Evolutionary conservation across 495 filamentous ascomycete genomes (phyloP).

Genomic region (Talaromyces liani): DNA sequence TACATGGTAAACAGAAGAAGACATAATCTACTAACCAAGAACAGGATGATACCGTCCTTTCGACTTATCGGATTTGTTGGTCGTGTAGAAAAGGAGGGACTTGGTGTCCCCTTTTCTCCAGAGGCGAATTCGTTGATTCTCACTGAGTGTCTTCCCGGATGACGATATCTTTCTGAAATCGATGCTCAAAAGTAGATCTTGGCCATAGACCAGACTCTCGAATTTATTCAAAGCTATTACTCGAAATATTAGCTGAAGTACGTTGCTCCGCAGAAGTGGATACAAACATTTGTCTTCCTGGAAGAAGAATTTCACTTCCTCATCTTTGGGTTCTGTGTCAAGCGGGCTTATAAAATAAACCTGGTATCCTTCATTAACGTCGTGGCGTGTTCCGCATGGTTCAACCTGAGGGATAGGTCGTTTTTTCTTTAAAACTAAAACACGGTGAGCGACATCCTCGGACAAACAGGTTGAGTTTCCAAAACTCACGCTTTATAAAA

Average conservation of each 20-base stretch:
- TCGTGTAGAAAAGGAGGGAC: constrained; percentile 8
- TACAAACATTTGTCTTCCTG: constrained; percentile 4
- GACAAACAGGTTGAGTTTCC: not conserved
- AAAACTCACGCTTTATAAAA: not conserved
- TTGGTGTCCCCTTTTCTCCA: not conserved
- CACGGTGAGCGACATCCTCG: not conserved
- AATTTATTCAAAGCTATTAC: not conserved
- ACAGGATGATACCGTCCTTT: not conserved
- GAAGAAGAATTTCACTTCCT: constrained; percentile 2
- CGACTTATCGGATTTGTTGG: not conserved
- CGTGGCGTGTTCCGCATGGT: constrained; percentile 3
- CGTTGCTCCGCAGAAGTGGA: not conserved
- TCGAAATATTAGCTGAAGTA: not conserved
- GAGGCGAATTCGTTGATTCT: constrained; percentile 4
- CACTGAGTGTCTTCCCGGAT: not conserved
- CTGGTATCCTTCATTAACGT: not conserved
- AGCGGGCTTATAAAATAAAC: constrained; percentile 4
- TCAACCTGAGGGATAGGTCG: constrained; percentile 8
- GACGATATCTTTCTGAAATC: constrained; percentile 5
- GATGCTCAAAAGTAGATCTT: not conserved
- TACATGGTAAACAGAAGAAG: not conserved
- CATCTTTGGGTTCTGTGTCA: constrained; percentile 3
- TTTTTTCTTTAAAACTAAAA: constrained; percentile 1
- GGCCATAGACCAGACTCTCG: constrained; percentile 6
- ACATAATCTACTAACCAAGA: not conserved